Conservation (phyloP, 2,329 filamentous ascomycete genomes). For the Aspergillus bombycis region DNA sequence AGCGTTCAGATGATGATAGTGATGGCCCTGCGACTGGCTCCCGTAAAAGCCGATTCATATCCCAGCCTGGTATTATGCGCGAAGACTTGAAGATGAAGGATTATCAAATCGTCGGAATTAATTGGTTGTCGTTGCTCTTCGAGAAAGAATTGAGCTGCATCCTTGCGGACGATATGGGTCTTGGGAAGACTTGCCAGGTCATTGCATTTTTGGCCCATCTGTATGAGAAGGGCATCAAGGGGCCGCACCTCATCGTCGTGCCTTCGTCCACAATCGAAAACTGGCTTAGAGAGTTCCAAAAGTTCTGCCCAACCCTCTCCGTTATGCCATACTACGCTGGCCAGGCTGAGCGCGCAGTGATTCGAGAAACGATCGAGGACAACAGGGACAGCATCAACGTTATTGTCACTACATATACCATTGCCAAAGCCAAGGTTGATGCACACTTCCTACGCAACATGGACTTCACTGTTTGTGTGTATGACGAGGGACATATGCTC, state of each 20-base stretch:
- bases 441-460: conserved; percentile 64
- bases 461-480: conserved; percentile 68
- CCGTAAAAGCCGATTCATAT: conserved; percentile 51
- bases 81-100: conserved; percentile 80
- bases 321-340: conserved; percentile 75
- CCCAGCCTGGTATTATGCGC: conserved; percentile 78
- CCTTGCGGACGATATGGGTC: conserved; percentile 92
- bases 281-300: conserved; percentile 87
- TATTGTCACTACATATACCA: conserved; percentile 72
- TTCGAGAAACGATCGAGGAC: conserved; percentile 68
- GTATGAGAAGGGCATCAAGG: conserved; percentile 67
- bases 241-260: conserved; percentile 83
- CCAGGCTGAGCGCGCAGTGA: conserved; percentile 67
- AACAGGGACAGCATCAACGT: conserved; percentile 69
- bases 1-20: conserved; percentile 50
- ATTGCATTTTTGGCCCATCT: conserved; percentile 89
- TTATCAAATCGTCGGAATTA: conserved; percentile 91
- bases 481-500: conserved; percentile 91
- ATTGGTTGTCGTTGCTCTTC: conserved; percentile 89
- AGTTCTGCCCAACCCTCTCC: conserved; percentile 76
- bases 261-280: conserved; percentile 94
- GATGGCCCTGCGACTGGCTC: conserved; percentile 42
- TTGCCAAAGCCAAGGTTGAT: conserved; percentile 64
- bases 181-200: conserved; percentile 96
- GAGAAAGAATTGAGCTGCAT: conserved; percentile 81